Base-by-base conservation (phyloP, 176 grass and related monocot genomes). In the Oryza meyeriana region DNA sequence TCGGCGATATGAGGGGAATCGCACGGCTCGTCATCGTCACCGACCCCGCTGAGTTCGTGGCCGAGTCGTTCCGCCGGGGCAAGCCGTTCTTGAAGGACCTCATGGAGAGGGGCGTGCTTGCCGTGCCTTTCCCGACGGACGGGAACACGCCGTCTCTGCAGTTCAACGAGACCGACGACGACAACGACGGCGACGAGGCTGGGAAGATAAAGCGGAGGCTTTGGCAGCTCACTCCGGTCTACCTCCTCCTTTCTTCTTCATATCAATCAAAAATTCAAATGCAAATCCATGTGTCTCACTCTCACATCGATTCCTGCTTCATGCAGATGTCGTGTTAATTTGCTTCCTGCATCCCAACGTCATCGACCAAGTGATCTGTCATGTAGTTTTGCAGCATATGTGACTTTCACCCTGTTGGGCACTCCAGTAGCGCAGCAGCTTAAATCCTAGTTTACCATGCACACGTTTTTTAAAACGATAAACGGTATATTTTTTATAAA, bases 1-100 rank as follows among this genome's bases (percentile, higher is more conserved):
- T 98, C 24, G 24, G 85, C 83, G 95, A 94, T 70, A 80, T 98
- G 36, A 75, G 95, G 74, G 95, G 95, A 67, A 72, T 79, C 75
- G 86, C 88, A 47, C 82, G 95, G 25, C 92, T 94, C 16, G 95
- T 98, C 83, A 93, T 98, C 85, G 87, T 98, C 25, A 88, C 86
- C 0, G 94, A 90, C 1, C 95, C 95, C 55, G 71, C 81, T 13
- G 85, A 87, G 32, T 98, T 89, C 83, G 66, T 98, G 31, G 44
- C 80, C 16, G 88, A 98, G 67, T 94, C 90, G 20, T 98, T 98
- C 75, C 85, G 81, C 17, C 87, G 84, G 31, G 88, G 95, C 81
- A 94, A 84, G 71, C 90, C 90, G 67, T 84, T 91, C 32, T 81
- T 83, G 17, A 72, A 76, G 84, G 85, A 81, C 2, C 88, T 98